Evolutionary conservation across 164 flowering plant genomes (phyloP), one percentile per base, ranked within the genome.

Genomic region (Sextonia rubra): DNA sequence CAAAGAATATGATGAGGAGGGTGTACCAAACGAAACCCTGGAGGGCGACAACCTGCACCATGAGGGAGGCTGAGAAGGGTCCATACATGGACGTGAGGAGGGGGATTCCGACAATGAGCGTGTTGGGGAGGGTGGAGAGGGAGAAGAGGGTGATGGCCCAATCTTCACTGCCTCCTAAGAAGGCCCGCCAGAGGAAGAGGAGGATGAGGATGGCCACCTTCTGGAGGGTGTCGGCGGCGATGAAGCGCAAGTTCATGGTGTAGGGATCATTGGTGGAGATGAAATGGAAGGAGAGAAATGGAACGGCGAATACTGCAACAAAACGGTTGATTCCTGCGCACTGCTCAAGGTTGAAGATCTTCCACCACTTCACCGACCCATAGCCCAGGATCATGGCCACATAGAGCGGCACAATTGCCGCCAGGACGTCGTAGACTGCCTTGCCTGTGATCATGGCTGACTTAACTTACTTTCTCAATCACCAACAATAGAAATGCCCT

Each of bases 51-150:
- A 95, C 85, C 32, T 95, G 99, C 4, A 95, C 97, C 98, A 95
- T 93, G 0, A 95, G 82, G 64, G 58, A 64, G 0, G 86, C 98
- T 0, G 98, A 90, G 77, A 79, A 86, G 2, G 85, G 87, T 0
- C 98, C 99, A 69, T 94, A 94, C 99, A 95, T 95, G 83, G 93
- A 97, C 47, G 69, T 83, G 12, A 95, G 73, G 8, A 95, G 84
- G 1, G 99, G 99, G 71, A 94, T 92, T 0, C 99, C 97, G 97
- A 94, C 91, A 47, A 94, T 97, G 9, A 94, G 92, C 1, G 98
- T 94, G 97, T 32, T 32, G 44, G 44, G 44, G 44, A 32, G 44
- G 7, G 44, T 86, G 6, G 97, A 91, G 48, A 94, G 89, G 0
- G 98, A 94, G 76, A 94, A 94, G 25, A 94, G 80, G 1, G 97